A percentile compares a stretch with the other conserved stretches of the same genome.
These are phyloP conservation scores for Pythium apleroticum DNA, from an alignment of 352 stramenopile species.

Conservation along the genomic window DNA sequence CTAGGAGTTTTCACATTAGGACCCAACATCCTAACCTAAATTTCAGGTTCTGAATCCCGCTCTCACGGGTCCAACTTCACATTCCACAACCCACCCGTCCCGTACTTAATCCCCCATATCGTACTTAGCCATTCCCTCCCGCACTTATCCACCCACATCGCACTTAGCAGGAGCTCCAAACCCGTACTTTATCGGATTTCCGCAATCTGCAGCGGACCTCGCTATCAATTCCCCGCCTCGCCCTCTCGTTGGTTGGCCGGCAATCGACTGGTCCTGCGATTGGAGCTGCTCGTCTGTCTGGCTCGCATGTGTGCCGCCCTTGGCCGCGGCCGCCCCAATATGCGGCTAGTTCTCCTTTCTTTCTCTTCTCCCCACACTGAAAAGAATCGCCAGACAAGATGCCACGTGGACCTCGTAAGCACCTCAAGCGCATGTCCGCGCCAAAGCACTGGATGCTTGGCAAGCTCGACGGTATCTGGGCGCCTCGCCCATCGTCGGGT, in stretches of 20 bases:
- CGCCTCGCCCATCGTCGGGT: conserved; percentile 93
- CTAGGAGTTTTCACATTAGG: not conserved
- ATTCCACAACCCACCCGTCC: not conserved
- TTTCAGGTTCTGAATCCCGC: not conserved
- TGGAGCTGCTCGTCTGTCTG: conserved; percentile 1
- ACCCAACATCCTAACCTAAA: not conserved
- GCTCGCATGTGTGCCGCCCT: not conserved
- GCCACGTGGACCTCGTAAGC: conserved; percentile 85
- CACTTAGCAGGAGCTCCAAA: not conserved
- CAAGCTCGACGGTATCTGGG: conserved; percentile 92
- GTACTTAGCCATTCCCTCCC: not conserved
- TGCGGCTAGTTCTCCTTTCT: conserved; percentile 33
- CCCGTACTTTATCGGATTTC: not conserved
- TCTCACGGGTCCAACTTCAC: not conserved
- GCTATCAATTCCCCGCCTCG: not conserved
- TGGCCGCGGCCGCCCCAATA: not conserved
- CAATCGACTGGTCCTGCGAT: conserved; percentile 11
- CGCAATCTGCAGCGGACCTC: conserved; percentile 6
- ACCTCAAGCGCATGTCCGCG: conserved; percentile 86
- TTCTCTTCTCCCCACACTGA: conserved; percentile 18
- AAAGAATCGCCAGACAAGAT: conserved; percentile 36
- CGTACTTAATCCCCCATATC: not conserved
- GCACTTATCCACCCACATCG: not conserved
- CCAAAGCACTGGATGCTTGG: conserved; percentile 90
- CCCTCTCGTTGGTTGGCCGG: conserved; percentile 6